Evolutionary conservation across 75 land plant genomes (phyloP).

Genomic region (Adiantum capillusveneris): DNA sequence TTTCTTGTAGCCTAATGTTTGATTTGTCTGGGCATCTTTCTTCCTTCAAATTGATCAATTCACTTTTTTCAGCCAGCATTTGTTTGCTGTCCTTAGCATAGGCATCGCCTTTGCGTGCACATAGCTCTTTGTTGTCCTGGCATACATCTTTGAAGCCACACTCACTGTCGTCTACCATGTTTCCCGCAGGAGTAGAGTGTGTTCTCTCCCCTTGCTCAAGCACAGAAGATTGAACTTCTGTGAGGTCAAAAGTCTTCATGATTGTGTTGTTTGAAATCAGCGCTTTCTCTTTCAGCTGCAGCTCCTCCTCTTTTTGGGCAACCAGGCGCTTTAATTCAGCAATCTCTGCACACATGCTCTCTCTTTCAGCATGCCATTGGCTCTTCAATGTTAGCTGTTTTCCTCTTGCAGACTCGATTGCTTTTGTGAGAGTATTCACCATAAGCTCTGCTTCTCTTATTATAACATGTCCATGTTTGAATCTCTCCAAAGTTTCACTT

Average conservation of each 20-base stretch:
- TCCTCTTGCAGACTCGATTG: constrained; percentile 63
- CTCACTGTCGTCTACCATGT: no score
- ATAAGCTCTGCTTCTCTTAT: constrained; percentile 71
- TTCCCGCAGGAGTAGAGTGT: neutral
- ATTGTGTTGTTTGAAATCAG: neutral
- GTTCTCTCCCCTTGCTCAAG: neutral
- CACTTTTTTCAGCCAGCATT: no score
- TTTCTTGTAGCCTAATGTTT: neutral
- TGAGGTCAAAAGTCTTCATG: no score
- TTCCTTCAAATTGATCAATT: no score
- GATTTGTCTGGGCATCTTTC: neutral
- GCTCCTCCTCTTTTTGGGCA: neutral
- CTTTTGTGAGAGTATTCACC: constrained; percentile 67
- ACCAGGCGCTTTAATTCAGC: neutral
- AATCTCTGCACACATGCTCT: constrained; percentile 3
- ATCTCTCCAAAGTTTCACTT: constrained; percentile 29
- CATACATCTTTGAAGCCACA: no score
- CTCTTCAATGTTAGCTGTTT: constrained; percentile 15
- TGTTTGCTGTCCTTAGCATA: no score
- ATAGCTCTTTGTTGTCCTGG: no score
- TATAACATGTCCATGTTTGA: constrained; percentile 67
- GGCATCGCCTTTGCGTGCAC: no score
- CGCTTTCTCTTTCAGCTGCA: neutral
- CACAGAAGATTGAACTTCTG: neutral
- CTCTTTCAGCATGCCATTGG: constrained; percentile 13